Evolutionary conservation across 2,329 filamentous ascomycete genomes (phyloP).

Genomic region (Trichoderma gracile): DNA sequence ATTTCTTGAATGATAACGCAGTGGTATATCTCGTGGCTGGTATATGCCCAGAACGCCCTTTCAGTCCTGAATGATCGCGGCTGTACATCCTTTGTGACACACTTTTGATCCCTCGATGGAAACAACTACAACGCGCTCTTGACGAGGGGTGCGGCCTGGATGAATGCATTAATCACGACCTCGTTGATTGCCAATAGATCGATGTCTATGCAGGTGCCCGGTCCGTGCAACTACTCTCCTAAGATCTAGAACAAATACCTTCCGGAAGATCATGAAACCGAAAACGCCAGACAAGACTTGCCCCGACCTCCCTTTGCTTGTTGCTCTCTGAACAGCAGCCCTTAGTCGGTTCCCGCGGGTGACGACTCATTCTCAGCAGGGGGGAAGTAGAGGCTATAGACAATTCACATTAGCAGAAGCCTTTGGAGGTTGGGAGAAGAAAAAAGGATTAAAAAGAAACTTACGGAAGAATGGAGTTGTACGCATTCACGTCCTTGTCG

Average conservation of each 20-base stretch:
- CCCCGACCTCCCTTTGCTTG: background rate
- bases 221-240: background rate
- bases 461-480: constrained; percentile 71
- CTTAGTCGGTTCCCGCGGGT: background rate
- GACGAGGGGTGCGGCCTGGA: too few species aligned
- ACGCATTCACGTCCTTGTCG: constrained; percentile 73
- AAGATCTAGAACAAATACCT: too few species aligned
- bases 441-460: constrained; percentile 4
- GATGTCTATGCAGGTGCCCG: background rate
- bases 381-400: constrained; percentile 9
- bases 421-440: background rate
- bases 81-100: too few species aligned
- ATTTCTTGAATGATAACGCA: too few species aligned
- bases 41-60: too few species aligned
- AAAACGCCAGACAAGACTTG: background rate
- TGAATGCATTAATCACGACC: too few species aligned
- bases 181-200: too few species aligned
- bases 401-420: background rate
- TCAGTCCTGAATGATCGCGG: too few species aligned
- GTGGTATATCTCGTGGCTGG: too few species aligned
- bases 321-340: background rate
- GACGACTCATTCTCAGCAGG: background rate
- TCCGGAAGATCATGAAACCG: background rate
- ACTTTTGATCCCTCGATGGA: too few species aligned
- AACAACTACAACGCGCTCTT: too few species aligned